phyloP scores from a whole-genome alignment of 2,329 filamentous ascomycete species.

The Colletotrichum agaves region DNA sequence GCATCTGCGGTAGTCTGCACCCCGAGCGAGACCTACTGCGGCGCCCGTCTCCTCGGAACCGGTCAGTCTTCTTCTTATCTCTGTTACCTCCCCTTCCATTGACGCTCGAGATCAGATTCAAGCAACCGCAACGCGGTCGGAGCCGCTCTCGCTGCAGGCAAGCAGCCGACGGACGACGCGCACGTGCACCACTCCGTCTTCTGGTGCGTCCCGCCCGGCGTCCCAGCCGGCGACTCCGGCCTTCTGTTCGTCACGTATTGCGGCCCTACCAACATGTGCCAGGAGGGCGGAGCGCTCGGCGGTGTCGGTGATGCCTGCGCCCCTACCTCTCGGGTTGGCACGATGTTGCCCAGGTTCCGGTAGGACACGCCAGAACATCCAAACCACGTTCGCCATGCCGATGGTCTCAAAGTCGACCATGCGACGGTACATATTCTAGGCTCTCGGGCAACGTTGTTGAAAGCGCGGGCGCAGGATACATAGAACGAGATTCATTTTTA shows the following conservation, averaged over 20 bases:
- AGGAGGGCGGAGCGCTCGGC: slow-evolving; percentile 23
- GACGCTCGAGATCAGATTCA: background rate
- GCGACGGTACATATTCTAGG: background rate
- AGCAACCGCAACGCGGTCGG: slow-evolving; percentile 14
- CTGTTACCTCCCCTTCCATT: background rate
- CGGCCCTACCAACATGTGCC: slow-evolving; percentile 8
- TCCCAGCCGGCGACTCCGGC: slow-evolving; percentile 17
- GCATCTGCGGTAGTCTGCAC: slow-evolving; percentile 14
- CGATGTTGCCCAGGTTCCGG: background rate
- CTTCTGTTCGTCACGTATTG: slow-evolving; percentile 32
- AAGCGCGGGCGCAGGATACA: too few species aligned
- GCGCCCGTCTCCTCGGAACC: slow-evolving; percentile 26
- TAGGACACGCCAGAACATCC: background rate
- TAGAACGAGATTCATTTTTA: background rate
- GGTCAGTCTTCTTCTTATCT: background rate
- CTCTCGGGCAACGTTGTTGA: background rate
- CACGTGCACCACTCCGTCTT: slow-evolving; percentile 26
- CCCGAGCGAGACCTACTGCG: slow-evolving; percentile 25
- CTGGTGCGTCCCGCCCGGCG: slow-evolving; percentile 25
- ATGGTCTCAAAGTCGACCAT: background rate
- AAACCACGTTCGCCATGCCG: too few species aligned
- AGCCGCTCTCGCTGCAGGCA: slow-evolving; percentile 5
- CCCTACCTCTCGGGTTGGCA: background rate
- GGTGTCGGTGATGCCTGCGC: slow-evolving; percentile 28
- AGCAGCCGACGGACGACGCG: slow-evolving; percentile 25